Evolutionary conservation across 2,329 filamentous ascomycete genomes (phyloP), one percentile per base, ranked within the genome.

Genomic region (Nemania sp.): DNA sequence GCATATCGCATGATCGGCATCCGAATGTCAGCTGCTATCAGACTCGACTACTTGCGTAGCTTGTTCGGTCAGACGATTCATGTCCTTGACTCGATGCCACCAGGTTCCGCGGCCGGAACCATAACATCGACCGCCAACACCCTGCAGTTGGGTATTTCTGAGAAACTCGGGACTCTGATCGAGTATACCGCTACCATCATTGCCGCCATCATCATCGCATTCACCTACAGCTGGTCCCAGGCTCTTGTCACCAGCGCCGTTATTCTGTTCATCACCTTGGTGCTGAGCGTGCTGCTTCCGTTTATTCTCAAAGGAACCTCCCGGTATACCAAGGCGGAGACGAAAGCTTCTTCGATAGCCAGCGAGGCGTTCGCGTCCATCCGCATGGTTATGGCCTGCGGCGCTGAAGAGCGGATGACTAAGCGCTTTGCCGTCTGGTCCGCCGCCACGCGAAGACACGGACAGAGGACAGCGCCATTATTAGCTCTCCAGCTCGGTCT

Each of bases 41-140:
- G 90, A 29, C 79, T 87, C 34, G 80, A 86, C 65, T 92, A 90
- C 67, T 78, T 92, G 15, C 79, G 82, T 48, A 79, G 80, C 40
- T 80, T 90, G 4, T 86, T 92, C 51, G 76, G 79, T 2, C 87
- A 90, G 72, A 85, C 86, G 50, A 83, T 91, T 47, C 84, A 87
- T 62, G 85, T 88, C 37, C 84, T 90, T 46, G 88, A 91, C 72
- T 84, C 84, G 15, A 84, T 87, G 78, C 81, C 84, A 0, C 77
- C 85, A 0, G 87, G 87, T 1, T 78, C 83, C n/a, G 83, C 84
- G 0, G 85, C 86, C 0, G 80, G 80, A 13, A 86, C 86, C 37
- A 88, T 89, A 63, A 89, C 87, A 0, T 81, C 83, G 1, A 86
- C 85, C 1, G 83, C 85, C 61, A 89, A 88, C 70, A 81, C 79